phyloP scores from a whole-genome alignment of 1,139 yeast genomes.

The Pichia sp. region DNA sequence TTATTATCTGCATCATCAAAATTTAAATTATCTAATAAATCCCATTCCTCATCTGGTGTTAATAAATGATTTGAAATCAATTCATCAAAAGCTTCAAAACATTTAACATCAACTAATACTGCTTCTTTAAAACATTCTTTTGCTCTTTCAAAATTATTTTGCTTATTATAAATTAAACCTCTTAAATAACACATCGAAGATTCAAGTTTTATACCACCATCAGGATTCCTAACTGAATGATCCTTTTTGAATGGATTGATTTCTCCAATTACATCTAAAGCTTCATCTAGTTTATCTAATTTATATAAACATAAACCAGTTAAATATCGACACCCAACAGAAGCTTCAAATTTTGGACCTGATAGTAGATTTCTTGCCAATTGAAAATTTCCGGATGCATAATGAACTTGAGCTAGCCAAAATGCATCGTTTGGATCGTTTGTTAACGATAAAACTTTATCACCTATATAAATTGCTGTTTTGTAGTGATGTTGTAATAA shows the following conservation, averaged over 20 bases:
- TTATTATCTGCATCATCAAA: conserved; percentile 76
- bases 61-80: conserved; percentile 66
- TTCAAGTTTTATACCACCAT: conserved; percentile 79
- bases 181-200: conserved; percentile 83
- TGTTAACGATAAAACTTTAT: conserved; percentile 75
- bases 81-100: conserved; percentile 89
- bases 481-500: conserved; percentile 85
- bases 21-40: conserved; percentile 57
- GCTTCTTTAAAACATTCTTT: conserved; percentile 88
- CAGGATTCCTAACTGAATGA: conserved; percentile 36
- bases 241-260: conserved; percentile 57
- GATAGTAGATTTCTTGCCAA: conserved; percentile 64
- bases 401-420: conserved; percentile 92
- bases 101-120: conserved; percentile 77
- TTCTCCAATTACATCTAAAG: conserved; percentile 81
- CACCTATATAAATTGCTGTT: conserved; percentile 90
- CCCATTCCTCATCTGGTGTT: conserved; percentile 88
- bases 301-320: conserved; percentile 73
- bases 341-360: conserved; percentile 31
- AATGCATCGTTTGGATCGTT: conserved; percentile 90
- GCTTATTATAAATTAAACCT: conserved; percentile 78
- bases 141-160: conserved; percentile 80
- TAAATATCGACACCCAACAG: conserved; percentile 73
- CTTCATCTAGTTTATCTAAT: conserved; percentile 81
- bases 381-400: conserved; percentile 64